Percentiles rank a stretch among this genome's conserved stretches.
Conservation (phyloP, 73 alveolate species). For the Paramecium biaurelia region DNA sequence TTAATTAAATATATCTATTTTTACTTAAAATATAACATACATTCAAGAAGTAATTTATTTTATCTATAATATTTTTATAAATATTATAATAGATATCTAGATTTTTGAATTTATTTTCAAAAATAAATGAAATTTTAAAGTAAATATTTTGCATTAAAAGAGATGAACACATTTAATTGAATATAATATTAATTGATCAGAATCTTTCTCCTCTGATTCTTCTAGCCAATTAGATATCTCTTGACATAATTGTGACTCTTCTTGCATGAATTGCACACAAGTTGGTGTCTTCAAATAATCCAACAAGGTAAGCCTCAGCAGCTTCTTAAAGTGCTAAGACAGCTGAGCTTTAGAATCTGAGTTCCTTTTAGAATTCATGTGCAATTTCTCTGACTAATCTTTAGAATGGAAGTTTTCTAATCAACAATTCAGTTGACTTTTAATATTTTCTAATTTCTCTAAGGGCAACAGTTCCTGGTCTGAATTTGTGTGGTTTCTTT, state of each 20-base stretch:
- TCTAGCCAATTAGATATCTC: conserved; percentile 92
- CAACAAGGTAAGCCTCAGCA: conserved; percentile 90
- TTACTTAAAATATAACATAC: too few relatives aligned
- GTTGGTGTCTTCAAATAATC: conserved; percentile 92
- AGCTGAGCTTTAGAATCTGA: conserved; percentile 91
- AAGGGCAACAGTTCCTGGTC: conserved; percentile 94
- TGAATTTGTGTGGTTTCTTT: conserved; percentile 90
- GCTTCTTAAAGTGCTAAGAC: conserved; percentile 96
- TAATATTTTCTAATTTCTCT: conserved; percentile 87
- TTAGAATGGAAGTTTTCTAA: conserved; percentile 94
- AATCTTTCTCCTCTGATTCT: conserved; percentile 94
- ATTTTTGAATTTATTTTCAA: too few relatives aligned
- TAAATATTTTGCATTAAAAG: background rate
- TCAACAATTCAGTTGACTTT: conserved; percentile 85
- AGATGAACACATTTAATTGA: conserved; percentile 1
- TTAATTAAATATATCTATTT: too few relatives aligned
- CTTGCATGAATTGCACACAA: conserved; percentile 94
- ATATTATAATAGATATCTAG: too few relatives aligned
- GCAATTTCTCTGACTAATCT: conserved; percentile 95
- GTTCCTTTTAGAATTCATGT: conserved; percentile 85
- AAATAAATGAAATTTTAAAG: background rate
- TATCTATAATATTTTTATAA: too few relatives aligned
- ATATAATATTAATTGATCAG: conserved; percentile 57
- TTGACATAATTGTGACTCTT: conserved; percentile 94
- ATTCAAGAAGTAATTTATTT: too few relatives aligned